A percentile compares a stretch with the other conserved stretches of the same genome.
Evolutionary conservation across 257 asterid species (phyloP).

Genomic region (Penstemon davidsonii): DNA sequence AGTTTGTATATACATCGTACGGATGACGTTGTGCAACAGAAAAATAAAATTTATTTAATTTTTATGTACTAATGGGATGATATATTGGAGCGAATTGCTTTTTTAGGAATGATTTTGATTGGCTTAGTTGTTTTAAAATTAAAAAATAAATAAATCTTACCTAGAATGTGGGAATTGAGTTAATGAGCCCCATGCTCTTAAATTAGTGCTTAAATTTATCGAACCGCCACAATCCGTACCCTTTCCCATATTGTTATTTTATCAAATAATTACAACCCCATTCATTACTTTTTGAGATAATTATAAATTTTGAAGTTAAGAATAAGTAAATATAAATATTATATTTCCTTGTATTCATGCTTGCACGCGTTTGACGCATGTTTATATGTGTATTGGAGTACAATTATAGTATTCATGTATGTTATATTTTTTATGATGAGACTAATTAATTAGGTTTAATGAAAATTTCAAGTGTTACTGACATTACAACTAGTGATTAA

Average conservation of each 20-base stretch:
- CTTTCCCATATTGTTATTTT: slow-evolving; percentile 21
- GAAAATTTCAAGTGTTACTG: no score
- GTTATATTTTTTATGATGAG: not conserved
- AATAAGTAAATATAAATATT: no score
- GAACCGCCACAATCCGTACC: slow-evolving; percentile 40
- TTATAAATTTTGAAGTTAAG: not conserved
- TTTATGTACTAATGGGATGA: not conserved
- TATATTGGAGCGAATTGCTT: no score
- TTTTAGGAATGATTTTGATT: not conserved
- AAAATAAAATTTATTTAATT: not conserved
- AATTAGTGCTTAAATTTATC: not conserved
- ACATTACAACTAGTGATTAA: not conserved
- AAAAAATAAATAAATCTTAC: not conserved
- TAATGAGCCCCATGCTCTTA: not conserved
- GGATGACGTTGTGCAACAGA: not conserved
- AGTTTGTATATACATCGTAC: not conserved
- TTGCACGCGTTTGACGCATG: slow-evolving; percentile 20
- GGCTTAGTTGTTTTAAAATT: not conserved
- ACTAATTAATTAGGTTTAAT: not conserved
- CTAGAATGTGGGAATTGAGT: slow-evolving; percentile 6
- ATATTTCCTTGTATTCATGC: not conserved
- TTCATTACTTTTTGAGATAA: not conserved
- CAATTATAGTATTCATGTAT: not conserved
- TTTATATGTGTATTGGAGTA: not conserved
- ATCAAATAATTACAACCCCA: slow-evolving; percentile 18